These are phyloP conservation scores for Pyrenophora seminiperda DNA, from an alignment of 2,329 filamentous ascomycete species.

Conservation along the genomic window DNA sequence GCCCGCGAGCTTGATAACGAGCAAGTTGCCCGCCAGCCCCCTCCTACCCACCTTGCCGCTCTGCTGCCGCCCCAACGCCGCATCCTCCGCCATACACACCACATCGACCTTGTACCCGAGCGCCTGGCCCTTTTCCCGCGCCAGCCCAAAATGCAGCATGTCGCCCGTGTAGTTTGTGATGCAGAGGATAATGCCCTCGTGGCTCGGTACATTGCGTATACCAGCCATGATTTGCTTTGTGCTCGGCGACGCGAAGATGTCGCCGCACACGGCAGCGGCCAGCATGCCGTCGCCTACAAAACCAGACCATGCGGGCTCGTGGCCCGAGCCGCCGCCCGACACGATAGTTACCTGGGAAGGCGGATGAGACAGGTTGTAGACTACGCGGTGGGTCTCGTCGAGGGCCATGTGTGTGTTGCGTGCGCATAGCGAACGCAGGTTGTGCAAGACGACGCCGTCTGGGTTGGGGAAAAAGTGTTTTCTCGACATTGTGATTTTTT, in stretches of 20 bases:
- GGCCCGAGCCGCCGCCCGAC: conserved; percentile 55
- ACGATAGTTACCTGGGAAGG: conserved; percentile 53
- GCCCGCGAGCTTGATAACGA: conserved; percentile 56
- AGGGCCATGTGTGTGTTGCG: conserved; percentile 53
- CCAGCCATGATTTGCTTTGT: conserved; percentile 58
- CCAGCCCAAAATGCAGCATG: conserved; percentile 57
- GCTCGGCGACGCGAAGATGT: conserved; percentile 56
- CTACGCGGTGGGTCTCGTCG: conserved; percentile 55
- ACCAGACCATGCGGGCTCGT: conserved; percentile 57
- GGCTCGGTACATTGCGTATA: conserved; percentile 53
- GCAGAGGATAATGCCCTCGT: conserved; percentile 54
- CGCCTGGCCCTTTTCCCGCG: conserved; percentile 54
- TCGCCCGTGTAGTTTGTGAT: conserved; percentile 59
- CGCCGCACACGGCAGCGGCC: conserved; percentile 54
- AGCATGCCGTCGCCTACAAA: conserved; percentile 58
- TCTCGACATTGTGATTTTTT: conserved; percentile 52
- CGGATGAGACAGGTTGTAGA: conserved; percentile 53
- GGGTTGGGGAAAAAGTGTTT: conserved; percentile 61
- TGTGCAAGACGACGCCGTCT: conserved; percentile 57
- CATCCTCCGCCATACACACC: conserved; percentile 57
- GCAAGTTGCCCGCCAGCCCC: conserved; percentile 58
- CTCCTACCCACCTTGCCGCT: conserved; percentile 56
- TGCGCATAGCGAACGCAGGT: conserved; percentile 54
- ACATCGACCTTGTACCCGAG: conserved; percentile 54
- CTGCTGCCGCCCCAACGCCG: conserved; percentile 55